Base-by-base conservation (phyloP, 352 stramenopile species). In the Phytopythium montanum region DNA sequence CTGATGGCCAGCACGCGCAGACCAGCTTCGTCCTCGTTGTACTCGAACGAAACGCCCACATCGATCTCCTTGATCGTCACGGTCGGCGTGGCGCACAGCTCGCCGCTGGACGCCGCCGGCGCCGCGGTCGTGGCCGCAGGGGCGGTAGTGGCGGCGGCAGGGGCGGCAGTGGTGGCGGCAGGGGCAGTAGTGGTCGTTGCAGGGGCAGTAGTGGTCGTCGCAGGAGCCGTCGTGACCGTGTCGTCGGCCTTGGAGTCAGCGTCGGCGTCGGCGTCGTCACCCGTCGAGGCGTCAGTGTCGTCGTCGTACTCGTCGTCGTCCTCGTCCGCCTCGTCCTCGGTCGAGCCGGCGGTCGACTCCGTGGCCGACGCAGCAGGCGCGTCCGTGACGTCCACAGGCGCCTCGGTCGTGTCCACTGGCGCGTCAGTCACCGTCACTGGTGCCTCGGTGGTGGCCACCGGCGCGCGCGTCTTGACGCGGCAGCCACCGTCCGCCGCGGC, bases 1-100 rank as follows among this genome's bases (percentile, higher is more conserved):
- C 68, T 59, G 52, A 82, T 75, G 36, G 77, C 74, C 12, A 87
- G 53, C 9, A 85, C 55, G 58, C 82, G 80, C 51, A 87, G 68
- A 0, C 48, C 66, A 2, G 58, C 75, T n/a, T 83, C 77, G 33
- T 87, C 74, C 54, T 87, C 77, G 53, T 73, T 82, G n/a, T 41
- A 38, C 18, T 73, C 62, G 7, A 83, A 56, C 14, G 44, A 49
- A 2, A 59, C 60, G 28, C 72, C 72, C 0, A 87, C 72, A 25
- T 76, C 51, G 41, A 85, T 69, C 41, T 82, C 65, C 9, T 59
- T 72, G 46, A 83, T 65, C 3, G 66, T 68, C 16, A 85, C 56
- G 48, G 70, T 73, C 0, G 73, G 68, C 52, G 69, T 75, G 18
- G 62, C 66, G 44, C 77, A 87, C 7, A 87, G 71, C 54, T 75